phyloP scores from a whole-genome alignment of 2,329 filamentous ascomycete genomes.

The Alternaria postmessia region DNA sequence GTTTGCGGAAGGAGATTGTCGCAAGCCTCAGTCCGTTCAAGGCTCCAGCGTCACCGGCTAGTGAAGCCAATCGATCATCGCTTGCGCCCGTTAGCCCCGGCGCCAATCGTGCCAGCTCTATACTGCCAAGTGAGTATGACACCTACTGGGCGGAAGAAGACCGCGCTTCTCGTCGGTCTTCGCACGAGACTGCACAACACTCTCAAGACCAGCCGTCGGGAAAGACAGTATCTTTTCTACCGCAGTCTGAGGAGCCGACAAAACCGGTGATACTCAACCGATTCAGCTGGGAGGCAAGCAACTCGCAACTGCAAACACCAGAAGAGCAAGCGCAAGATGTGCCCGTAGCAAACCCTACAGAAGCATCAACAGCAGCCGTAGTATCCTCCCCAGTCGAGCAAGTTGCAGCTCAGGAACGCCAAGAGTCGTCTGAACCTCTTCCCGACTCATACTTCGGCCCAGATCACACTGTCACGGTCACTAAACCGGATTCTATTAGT shows the following conservation, averaged over 20 bases:
- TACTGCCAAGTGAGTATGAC: slow-evolving; percentile 72
- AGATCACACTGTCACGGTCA: slow-evolving; percentile 32
- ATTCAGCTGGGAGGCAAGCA: slow-evolving; percentile 45
- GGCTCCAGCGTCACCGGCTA: slow-evolving; percentile 24
- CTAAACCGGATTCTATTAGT: slow-evolving; percentile 32
- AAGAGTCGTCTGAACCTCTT: slow-evolving; percentile 27
- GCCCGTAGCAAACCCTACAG: slow-evolving; percentile 21
- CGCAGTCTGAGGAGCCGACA: slow-evolving; percentile 22
- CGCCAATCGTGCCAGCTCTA: slow-evolving; percentile 65
- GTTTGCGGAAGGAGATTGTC: slow-evolving; percentile 77
- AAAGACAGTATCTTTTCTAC: slow-evolving; percentile 11
- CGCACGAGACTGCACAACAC: slow-evolving; percentile 32
- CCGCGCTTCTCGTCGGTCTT: slow-evolving; percentile 49
- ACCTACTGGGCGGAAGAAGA: slow-evolving; percentile 68
- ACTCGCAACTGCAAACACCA: slow-evolving; percentile 18
- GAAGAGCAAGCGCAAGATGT: slow-evolving; percentile 19
- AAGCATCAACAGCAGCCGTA: slow-evolving; percentile 14
- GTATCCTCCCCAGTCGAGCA: slow-evolving; percentile 22
- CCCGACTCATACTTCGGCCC: slow-evolving; percentile 41
- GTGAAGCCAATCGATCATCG: slow-evolving; percentile 32
- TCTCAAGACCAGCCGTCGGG: slow-evolving; percentile 25
- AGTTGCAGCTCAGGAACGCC: slow-evolving; percentile 25
- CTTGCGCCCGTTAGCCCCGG: slow-evolving; percentile 34
- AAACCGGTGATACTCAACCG: slow-evolving; percentile 35
- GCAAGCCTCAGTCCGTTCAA: slow-evolving; percentile 64